These are phyloP conservation scores for Microascus cirrosus DNA, from an alignment of 2,329 filamentous ascomycete genomes.

Conservation along the genomic window DNA sequence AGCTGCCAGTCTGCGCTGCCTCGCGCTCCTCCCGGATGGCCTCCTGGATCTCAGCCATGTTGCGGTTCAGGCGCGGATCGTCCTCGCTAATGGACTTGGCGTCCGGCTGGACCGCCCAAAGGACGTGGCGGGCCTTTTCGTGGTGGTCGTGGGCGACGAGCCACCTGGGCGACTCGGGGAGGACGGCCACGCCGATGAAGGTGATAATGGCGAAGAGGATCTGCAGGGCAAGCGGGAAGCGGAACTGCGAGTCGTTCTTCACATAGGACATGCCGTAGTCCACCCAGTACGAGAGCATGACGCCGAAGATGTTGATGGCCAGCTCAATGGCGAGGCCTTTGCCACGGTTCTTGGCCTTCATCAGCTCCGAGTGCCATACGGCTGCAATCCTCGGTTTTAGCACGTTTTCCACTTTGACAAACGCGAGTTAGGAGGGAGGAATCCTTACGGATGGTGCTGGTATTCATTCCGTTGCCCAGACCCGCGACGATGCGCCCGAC, in stretches of 20 bases:
- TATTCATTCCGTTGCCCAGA: slow-evolving; percentile 34
- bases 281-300: slow-evolving; percentile 22
- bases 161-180: slow-evolving; percentile 14
- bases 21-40: slow-evolving; percentile 26
- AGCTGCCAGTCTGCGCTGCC: slow-evolving; percentile 19
- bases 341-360: slow-evolving; percentile 26
- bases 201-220: slow-evolving; percentile 26
- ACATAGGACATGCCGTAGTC: slow-evolving; percentile 26
- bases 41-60: slow-evolving; percentile 24
- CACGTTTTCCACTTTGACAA: neutral
- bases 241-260: slow-evolving; percentile 24
- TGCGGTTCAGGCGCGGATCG: slow-evolving; percentile 13
- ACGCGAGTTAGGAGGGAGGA: neutral
- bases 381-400: slow-evolving; percentile 9
- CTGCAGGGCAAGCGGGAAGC: slow-evolving; percentile 33
- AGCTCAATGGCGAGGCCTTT: slow-evolving; percentile 19
- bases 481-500: slow-evolving; percentile 26
- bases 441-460: slow-evolving; percentile 28
- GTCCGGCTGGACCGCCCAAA: slow-evolving; percentile 18
- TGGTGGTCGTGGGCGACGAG: neutral
- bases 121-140: slow-evolving; percentile 12
- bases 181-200: slow-evolving; percentile 17
- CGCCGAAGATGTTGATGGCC: slow-evolving; percentile 25
- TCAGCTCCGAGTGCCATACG: slow-evolving; percentile 29
- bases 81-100: slow-evolving; percentile 13